These are phyloP conservation scores for Cicer cuneatum DNA, from an alignment of 306 rosid species.

Conservation along the genomic window DNA sequence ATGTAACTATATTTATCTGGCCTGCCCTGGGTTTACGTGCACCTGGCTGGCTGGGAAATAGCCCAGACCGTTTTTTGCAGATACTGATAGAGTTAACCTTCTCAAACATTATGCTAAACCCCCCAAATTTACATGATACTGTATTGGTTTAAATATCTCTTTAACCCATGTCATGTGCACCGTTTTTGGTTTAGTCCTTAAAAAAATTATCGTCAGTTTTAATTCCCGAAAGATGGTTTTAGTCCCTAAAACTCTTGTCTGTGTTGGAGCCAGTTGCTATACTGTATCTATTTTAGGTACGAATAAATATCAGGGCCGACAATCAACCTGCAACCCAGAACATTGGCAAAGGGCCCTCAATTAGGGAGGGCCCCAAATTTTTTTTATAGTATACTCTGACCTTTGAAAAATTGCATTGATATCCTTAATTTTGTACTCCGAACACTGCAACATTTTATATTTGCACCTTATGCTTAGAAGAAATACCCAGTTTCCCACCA, in stretches of 20 bases:
- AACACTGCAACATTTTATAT: no score
- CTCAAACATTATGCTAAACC: conserved; percentile 24
- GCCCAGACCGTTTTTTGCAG: conserved; percentile 16
- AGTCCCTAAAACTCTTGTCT: background rate
- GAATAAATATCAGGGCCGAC: no score
- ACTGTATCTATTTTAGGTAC: background rate
- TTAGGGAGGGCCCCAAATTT: no score
- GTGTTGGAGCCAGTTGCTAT: background rate
- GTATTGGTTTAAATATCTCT: background rate
- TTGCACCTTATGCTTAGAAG: no score
- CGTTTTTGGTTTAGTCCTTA: background rate
- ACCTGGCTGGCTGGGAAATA: conserved; percentile 7
- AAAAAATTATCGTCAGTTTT: background rate
- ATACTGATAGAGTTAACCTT: background rate
- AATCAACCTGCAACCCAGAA: no score
- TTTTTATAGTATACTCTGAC: no score
- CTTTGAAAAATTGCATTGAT: no score
- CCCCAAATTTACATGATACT: background rate
- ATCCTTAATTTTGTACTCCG: no score
- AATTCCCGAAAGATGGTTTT: background rate
- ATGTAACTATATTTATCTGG: conserved; percentile 17
- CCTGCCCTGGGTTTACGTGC: background rate
- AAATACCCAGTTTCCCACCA: no score
- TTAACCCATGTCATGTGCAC: background rate
- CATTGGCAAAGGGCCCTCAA: no score